Evolutionary conservation across 495 filamentous ascomycete species (phyloP), one percentile per base, ranked within the genome.

Genomic region (Aspergillus steynii): DNA sequence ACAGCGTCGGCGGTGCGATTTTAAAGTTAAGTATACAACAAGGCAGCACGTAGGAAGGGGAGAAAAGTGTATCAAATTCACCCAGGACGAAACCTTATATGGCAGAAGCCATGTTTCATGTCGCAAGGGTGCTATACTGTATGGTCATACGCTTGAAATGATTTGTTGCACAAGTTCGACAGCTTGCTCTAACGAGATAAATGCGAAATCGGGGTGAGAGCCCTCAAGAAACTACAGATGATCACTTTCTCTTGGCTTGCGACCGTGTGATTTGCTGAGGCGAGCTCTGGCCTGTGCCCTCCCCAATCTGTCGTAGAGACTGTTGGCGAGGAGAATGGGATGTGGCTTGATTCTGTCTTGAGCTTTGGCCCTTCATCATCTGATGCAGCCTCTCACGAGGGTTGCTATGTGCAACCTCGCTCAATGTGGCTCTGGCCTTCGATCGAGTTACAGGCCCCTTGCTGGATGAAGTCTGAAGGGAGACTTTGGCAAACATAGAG

Each of bases 11-110:
- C 20, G 48, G 48, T 50, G 48, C 20, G 48, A 50, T 50, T 50
- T 50, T 50, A 50, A 50, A 14, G 48, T 50, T 50, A 25, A n/a
- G n/a, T n/a, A 50, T 50, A 29, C 48, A 50, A 50, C 27, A 50
- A 50, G 34, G 48, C 27, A 50, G 48, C 48, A 50, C 20, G 15
- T 50, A 50, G 27, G 48, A 50, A 50, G 48, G 20, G 48, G 34
- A 8, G 34, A 8, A 8, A 10, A 50, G 20, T 50, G 20, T 50
- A 50, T 50, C 48, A 29, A 50, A 29, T 50, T 50, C 27, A 50
- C 48, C 48, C 20, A 8, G 48, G 48, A 50, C 48, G 20, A 50
- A 50, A 50, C 7, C 48, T 29, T 29, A 50, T 50, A 50, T 50
- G 15, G 48, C 48, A 50, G 27, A 50, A 50, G 48, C 48, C 20